A percentile compares a stretch with the other conserved stretches of the same genome.
phyloP scores from a whole-genome alignment of 2,329 filamentous ascomycete species.

The Dactylonectria macrodidyma region DNA sequence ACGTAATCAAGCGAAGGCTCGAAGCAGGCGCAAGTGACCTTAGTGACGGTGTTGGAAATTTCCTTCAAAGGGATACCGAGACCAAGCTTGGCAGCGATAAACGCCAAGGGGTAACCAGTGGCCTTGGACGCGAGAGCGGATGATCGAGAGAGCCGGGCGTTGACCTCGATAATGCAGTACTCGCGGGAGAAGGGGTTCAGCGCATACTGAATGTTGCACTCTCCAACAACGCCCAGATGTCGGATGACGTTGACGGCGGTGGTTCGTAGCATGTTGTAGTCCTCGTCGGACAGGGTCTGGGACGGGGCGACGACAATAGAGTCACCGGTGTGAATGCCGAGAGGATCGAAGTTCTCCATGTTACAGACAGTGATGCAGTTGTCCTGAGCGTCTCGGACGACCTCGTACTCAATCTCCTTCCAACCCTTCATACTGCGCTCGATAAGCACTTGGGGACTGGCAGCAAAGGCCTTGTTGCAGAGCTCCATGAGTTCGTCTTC shows the following conservation, averaged over 20 bases:
- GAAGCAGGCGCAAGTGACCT: conserved; percentile 96
- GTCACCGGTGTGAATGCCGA: conserved; percentile 98
- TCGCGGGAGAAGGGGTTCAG: conserved; percentile 95
- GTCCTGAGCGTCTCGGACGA: conserved; percentile 93
- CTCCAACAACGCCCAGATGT: conserved; percentile 95
- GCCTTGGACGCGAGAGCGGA: conserved; percentile 97
- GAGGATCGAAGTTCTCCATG: conserved; percentile 99
- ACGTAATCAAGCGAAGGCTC: conserved; percentile 98
- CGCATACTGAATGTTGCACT: conserved; percentile 99
- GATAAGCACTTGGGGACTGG: conserved; percentile 95
- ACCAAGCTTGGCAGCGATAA: conserved; percentile 96
- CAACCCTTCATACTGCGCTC: conserved; percentile 99
- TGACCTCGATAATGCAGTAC: conserved; percentile 99
- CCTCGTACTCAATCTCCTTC: conserved; percentile 99
- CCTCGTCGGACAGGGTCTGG: conserved; percentile 95
- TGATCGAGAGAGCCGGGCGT: conserved; percentile 94
- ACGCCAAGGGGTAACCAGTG: conserved; percentile 95
- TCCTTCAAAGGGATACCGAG: conserved; percentile 96
- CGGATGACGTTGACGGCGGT: conserved; percentile 98
- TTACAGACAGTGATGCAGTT: conserved; percentile 99
- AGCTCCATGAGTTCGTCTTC: conserved; percentile 86
- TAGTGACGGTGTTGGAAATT: conserved; percentile 96
- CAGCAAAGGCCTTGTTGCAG: conserved; percentile 95
- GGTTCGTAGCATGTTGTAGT: conserved; percentile 99
- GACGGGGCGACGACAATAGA: conserved; percentile 98